A percentile compares a stretch with the other conserved stretches of the same genome.
Conservation (phyloP, 2,329 filamentous ascomycete genomes). For the Trichoderma harzianum region DNA sequence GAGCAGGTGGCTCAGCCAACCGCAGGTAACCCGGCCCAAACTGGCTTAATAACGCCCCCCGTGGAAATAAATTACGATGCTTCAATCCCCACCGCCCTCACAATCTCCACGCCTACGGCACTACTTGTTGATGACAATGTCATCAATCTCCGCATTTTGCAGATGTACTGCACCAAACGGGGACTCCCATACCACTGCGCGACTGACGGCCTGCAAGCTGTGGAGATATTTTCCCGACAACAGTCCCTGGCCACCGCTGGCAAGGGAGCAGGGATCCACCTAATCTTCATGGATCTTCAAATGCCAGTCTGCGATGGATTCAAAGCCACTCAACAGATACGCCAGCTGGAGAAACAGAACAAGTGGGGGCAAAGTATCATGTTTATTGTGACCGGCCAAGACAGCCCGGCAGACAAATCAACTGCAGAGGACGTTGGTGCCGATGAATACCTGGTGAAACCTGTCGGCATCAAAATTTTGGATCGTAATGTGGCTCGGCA, state of each 20-base stretch:
- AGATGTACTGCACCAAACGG: conserved; percentile 6
- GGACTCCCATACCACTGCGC: background rate
- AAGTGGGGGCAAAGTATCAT: background rate
- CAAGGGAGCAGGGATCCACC: background rate
- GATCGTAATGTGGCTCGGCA: background rate
- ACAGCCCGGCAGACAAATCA: background rate
- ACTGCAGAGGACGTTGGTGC: background rate
- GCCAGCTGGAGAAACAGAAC: background rate
- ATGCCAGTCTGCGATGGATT: background rate
- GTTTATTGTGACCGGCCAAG: background rate
- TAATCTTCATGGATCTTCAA: background rate
- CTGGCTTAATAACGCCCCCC: background rate
- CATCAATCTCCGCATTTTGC: background rate
- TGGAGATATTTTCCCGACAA: background rate
- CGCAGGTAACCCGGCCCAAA: background rate
- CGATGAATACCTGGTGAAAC: background rate
- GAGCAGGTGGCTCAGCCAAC: background rate
- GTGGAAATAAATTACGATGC: background rate
- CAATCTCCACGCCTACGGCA: background rate
- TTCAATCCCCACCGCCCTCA: background rate
- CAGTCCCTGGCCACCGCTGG: background rate
- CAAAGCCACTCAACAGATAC: background rate
- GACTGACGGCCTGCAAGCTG: background rate
- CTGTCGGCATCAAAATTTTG: background rate
- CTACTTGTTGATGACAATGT: background rate